phyloP scores from a whole-genome alignment of 306 rosid genomes.

The Cicer pinnatifidum region DNA sequence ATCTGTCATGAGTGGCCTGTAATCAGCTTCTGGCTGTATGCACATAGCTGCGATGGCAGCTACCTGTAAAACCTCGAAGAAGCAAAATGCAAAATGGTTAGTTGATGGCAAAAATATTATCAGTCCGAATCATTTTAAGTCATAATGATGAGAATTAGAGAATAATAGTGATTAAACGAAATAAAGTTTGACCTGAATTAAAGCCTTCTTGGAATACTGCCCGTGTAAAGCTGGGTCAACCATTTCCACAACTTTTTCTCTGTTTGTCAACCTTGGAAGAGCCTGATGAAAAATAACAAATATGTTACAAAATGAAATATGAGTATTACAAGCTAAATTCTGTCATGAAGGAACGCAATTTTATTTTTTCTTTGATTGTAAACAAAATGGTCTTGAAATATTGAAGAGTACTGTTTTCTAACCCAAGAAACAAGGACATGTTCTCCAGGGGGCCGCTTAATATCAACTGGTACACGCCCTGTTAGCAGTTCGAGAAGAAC shows the following conservation, averaged over 20 bases:
- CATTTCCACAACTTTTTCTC: constrained; percentile 84
- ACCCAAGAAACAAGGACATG: constrained; percentile 98
- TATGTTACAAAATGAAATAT: not conserved
- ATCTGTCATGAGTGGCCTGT: constrained; percentile 91
- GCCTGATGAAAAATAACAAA: constrained; percentile 59
- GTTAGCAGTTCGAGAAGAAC: constrained; percentile 92
- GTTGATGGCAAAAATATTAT: constrained; percentile 18
- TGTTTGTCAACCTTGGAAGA: constrained; percentile 86
- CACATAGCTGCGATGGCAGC: constrained; percentile 99
- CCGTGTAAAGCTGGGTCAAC: constrained; percentile 84
- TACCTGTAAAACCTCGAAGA: constrained; percentile 48
- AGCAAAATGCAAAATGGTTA: constrained; percentile 20
- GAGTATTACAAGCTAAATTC: not conserved
- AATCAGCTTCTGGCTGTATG: constrained; percentile 96
- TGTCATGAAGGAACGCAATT: not conserved
- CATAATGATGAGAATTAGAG: constrained; percentile 11
- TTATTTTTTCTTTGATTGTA: not conserved
- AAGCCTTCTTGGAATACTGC: constrained; percentile 84
- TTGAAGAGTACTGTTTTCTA: constrained; percentile 43
- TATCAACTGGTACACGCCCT: constrained; percentile 89
- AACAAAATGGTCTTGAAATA: constrained; percentile 17
- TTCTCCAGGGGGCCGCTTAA: constrained; percentile 79
- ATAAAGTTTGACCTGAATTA: constrained; percentile 70
- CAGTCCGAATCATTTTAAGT: constrained; percentile 19
- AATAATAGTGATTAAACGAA: not conserved